A percentile compares a stretch with the other conserved stretches of the same genome.
phyloP scores from a whole-genome alignment of 495 filamentous ascomycete species.

The Tetracladium marchalianum region DNA sequence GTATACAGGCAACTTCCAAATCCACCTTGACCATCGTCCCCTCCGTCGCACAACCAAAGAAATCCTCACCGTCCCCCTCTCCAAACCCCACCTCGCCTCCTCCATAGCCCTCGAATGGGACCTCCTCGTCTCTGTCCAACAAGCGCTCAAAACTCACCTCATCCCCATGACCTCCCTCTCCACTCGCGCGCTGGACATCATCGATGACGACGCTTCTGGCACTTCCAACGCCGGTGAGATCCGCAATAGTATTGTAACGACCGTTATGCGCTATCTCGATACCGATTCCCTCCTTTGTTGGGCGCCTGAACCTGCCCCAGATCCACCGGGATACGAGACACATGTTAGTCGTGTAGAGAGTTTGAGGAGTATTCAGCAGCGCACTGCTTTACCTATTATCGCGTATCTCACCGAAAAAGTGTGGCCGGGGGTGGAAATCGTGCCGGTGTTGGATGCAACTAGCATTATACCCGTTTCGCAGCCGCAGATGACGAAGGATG shows the following conservation, averaged over 20 bases:
- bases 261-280: slow-evolving; percentile 73
- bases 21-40: slow-evolving; percentile 72
- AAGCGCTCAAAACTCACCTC: slow-evolving; percentile 68
- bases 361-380: slow-evolving; percentile 64
- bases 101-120: slow-evolving; percentile 92
- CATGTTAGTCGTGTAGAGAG: slow-evolving; percentile 27
- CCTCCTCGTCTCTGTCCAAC: slow-evolving; percentile 61
- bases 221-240: slow-evolving; percentile 21
- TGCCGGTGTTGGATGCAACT: slow-evolving; percentile 60
- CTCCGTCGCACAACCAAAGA: slow-evolving; percentile 66
- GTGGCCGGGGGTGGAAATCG: slow-evolving; percentile 79
- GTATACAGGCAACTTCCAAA: slow-evolving; percentile 48
- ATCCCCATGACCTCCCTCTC: slow-evolving; percentile 84
- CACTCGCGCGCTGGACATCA: slow-evolving; percentile 72
- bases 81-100: slow-evolving; percentile 74
- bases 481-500: slow-evolving; percentile 57
- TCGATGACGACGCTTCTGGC: slow-evolving; percentile 40
- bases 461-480: slow-evolving; percentile 66
- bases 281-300: slow-evolving; percentile 94
- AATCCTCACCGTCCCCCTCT: slow-evolving; percentile 57
- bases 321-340: slow-evolving; percentile 19
- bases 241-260: slow-evolving; percentile 50
- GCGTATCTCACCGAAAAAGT: slow-evolving; percentile 56
- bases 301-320: slow-evolving; percentile 51
- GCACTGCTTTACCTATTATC: slow-evolving; percentile 56